A percentile compares a stretch with the other conserved stretches of the same genome.
phyloP scores from a whole-genome alignment of 495 filamentous ascomycete species.

The Aspergillus panamensis region DNA sequence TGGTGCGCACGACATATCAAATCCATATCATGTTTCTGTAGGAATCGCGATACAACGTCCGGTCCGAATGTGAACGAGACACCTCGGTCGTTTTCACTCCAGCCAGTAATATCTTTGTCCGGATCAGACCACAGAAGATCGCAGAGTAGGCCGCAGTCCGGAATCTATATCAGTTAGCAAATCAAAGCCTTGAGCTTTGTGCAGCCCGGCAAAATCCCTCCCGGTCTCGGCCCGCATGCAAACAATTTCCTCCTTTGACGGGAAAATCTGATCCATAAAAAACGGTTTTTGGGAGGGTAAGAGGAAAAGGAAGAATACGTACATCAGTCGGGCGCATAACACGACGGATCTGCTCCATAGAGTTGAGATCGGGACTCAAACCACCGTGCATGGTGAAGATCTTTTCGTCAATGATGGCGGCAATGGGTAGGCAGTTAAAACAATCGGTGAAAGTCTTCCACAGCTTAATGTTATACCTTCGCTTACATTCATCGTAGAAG shows the following conservation, averaged over 20 bases:
- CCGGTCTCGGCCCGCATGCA: not conserved
- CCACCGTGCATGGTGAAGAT: conserved; percentile 99
- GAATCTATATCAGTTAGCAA: conserved; percentile 71
- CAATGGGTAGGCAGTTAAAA: conserved; percentile 99
- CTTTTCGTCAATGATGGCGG: conserved; percentile 99
- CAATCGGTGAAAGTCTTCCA: conserved; percentile 99
- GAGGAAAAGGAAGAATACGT: conserved; percentile 40
- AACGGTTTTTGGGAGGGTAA: conserved; percentile 5
- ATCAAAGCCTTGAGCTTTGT: conserved; percentile 41
- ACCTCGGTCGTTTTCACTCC: conserved; percentile 98
- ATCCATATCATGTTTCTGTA: conserved; percentile 99
- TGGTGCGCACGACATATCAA: conserved; percentile 98
- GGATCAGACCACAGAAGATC: conserved; percentile 98
- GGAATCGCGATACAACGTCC: conserved; percentile 97
- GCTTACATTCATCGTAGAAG: conserved; percentile 99
- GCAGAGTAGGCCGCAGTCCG: conserved; percentile 95
- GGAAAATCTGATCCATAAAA: not conserved
- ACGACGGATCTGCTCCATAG: conserved; percentile 98
- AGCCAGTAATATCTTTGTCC: conserved; percentile 99
- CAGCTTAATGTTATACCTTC: conserved; percentile 98
- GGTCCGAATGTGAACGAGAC: conserved; percentile 99
- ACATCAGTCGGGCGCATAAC: conserved; percentile 99
- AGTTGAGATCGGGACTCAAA: conserved; percentile 95
- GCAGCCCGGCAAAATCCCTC: conserved; percentile 31
- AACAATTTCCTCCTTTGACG: not conserved